Percentiles rank a stretch among this genome's conserved stretches.
phyloP scores from a whole-genome alignment of 75 land plant genomes.

The Cryptomeria japonica region DNA sequence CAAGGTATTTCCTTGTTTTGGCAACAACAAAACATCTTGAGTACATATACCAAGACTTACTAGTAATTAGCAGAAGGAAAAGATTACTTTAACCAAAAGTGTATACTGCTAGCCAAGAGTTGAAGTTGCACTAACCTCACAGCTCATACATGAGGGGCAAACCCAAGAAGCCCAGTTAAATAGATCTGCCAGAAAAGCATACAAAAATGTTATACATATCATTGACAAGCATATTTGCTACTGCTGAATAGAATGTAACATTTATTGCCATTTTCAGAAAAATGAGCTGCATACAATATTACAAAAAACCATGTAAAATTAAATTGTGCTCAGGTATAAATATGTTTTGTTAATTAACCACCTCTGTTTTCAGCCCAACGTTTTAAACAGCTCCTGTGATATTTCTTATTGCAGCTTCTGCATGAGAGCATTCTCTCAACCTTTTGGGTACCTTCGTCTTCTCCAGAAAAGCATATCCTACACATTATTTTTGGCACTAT shows the following conservation, averaged over 20 bases:
- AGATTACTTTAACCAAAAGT: not conserved
- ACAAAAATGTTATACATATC: not conserved
- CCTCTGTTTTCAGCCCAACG: constrained; percentile 86
- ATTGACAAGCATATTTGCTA: not conserved
- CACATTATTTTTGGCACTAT: constrained; percentile 67
- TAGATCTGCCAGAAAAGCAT: constrained; percentile 60
- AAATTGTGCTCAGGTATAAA: not conserved
- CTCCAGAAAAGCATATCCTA: constrained; percentile 79
- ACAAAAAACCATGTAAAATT: not conserved
- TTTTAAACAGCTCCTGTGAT: constrained; percentile 90
- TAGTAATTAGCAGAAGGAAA: not conserved
- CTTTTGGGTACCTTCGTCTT: constrained; percentile 74
- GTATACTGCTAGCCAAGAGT: constrained; percentile 2
- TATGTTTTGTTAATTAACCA: constrained; percentile 10
- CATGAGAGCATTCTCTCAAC: constrained; percentile 85
- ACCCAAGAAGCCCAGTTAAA: constrained; percentile 98
- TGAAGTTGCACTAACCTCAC: constrained; percentile 69
- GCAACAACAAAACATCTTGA: not conserved
- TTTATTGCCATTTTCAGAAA: not conserved
- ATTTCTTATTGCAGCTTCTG: constrained; percentile 74
- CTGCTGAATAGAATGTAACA: not conserved
- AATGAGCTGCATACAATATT: not conserved
- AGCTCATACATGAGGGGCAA: constrained; percentile 83
- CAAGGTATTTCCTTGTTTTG: not conserved
- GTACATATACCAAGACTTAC: not conserved